Evolutionary conservation across 148 eudicot species (phyloP).

Genomic region (Pouteria glomerata): DNA sequence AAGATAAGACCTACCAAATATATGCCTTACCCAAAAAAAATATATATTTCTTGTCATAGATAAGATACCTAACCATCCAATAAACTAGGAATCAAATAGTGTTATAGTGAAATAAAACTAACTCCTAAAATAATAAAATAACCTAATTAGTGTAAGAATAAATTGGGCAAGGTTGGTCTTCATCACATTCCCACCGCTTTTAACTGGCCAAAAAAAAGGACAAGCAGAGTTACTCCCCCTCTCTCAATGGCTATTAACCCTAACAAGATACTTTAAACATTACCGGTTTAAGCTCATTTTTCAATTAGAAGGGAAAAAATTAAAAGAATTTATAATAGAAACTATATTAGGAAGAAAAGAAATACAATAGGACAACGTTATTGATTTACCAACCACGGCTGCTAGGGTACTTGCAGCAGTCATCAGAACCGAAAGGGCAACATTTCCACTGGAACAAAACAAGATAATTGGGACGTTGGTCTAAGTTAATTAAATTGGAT

Average conservation of each 20-base stretch:
- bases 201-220: no score
- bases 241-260: background rate
- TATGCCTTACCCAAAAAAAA: no score
- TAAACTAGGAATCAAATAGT: no score
- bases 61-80: no score
- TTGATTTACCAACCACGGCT: conserved; percentile 65
- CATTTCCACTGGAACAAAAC: conserved; percentile 63
- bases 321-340: background rate
- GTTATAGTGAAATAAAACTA: no score
- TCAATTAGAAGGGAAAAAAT: background rate
- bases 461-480: conserved; percentile 10
- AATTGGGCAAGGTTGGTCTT: no score
- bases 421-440: conserved; percentile 86
- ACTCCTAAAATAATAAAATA: no score
- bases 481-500: background rate
- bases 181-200: no score
- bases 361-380: background rate
- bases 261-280: background rate
- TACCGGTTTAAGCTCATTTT: background rate
- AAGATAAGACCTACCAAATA: no score
- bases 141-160: no score
- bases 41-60: no score
- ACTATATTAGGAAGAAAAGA: background rate
- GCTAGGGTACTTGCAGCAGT: conserved; percentile 83
- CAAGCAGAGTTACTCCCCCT: no score